Evolutionary conservation across 164 flowering plant genomes (phyloP), one percentile per base, ranked within the genome.

Genomic region (Aristolochia contorta): DNA sequence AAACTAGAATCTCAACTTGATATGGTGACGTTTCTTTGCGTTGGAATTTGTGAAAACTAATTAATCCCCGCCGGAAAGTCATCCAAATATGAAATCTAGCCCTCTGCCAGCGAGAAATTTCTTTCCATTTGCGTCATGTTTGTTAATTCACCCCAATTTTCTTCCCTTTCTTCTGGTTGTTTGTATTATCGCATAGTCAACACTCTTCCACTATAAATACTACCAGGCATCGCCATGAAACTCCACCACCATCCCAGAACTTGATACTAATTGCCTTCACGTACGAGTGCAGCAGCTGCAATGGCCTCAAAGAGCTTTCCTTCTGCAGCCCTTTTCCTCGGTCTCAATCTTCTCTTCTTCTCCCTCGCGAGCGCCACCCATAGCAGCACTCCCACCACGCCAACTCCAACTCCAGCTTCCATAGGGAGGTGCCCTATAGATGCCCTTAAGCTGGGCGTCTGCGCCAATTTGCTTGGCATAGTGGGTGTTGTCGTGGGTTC

Each of bases 401-500:
- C 64, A 43, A 27, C 48, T 22, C 50, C 67, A 50, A 54, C 64
- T 23, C 55, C 67, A 33, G 19, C 57, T 10, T 19, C 66, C 37
- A 63, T 61, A 16, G 65, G 41, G 1, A 65, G n/a, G 25, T 82
- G 89, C 75, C 85, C 88, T 0, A 79, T 45, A 51, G 83, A 84
- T 57, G 68, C 84, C 46, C 76, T 85, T 1, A 85, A 83, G 63
- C 50, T 82, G 43, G 85, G 82, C 2, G 88, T 75, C 0, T 85
- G 91, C 45, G 85, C 76, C 9, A 60, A 83, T 33, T 22, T 86
- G 69, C 63, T 83, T 57, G 57, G 64, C 0, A 30, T 76, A 65
- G 58, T 80, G 12, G 64, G 73, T 45, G 48, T 69, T n/a, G 67
- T 75, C 0, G 27, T 83, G 0, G 92, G 87, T 2, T 49, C 53